Evolutionary conservation across 2,329 filamentous ascomycete genomes (phyloP), one percentile per base, ranked within the genome.

Genomic region (Grosmannia serpens): DNA sequence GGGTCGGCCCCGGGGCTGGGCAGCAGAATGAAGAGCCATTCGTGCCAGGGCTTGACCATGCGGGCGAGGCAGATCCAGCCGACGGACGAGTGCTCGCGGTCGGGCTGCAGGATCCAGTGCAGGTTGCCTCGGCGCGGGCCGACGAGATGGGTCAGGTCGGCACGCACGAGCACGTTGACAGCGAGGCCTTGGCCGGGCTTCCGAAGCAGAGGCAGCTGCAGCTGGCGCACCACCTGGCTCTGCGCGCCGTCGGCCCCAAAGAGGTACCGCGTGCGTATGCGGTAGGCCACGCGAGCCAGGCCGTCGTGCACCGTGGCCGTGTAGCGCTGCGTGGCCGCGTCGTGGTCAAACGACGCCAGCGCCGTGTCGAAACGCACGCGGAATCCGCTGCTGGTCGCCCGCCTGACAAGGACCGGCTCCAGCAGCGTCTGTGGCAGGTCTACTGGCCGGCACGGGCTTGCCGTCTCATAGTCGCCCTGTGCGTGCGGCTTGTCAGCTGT

Each of bases 31-130:
- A 80, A 79, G 70, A 82, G 74, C 81, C 82, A 86, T 70, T 86
- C 79, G 62, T 78, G 66, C 82, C 82, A 86, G 0, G 82, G 77
- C 69, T 79, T 82, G 5, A 86, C 81, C 81, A 86, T 85, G 27
- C 83, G 72, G 2, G 77, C 71, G 62, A 82, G 68, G 3, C 67
- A 69, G 35, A 71, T 70, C 75, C 77, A 81, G 0, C 73, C 79
- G 68, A 78, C 84, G 0, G 70, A 70, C 0, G 78, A 77, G 57
- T 77, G 70, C 57, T 81, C 75, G 2, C 67, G 67, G 59, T 81
- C 77, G 0, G 83, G 81, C 61, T 77, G 75, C 65, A 85, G 71
- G 1, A 83, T 71, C 77, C 80, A 84, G 65, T 86, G 82, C 22
- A 86, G 70, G 64, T 84, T 85, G 0, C 82, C 83, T 31, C 71